Base-by-base conservation (phyloP, 2,329 filamentous ascomycete species). In the Lecanicillium sp. region DNA sequence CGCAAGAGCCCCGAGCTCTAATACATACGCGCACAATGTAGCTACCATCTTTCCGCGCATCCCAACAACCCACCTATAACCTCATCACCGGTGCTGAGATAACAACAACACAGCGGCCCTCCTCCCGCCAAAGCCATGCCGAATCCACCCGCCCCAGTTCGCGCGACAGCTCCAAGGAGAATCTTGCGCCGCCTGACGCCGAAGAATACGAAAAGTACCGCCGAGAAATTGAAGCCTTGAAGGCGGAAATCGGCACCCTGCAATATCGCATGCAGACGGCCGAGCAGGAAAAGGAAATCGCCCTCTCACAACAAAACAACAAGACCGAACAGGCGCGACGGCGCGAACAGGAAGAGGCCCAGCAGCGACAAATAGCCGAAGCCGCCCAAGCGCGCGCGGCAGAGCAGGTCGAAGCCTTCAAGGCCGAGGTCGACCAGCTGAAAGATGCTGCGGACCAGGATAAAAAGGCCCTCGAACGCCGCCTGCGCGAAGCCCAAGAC, bases 251-350 rank as follows among this genome's bases (percentile, higher is more conserved):
- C 30, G 92, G 89, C 45, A 86, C 87, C 0, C 68, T 96, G 36
- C 82, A 81, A 45, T 98, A 96, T 64, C 87, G 90, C 42, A 72
- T 95, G 48, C 85, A 88, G 52, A 90, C 85, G 14, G 68, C 86
- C 38, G 89, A 90, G 52, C 87, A 95, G 50, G 90, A 97, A 54
- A 82, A 85, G 50, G 87, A 94, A 42, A 75, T 96, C 51, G 69
- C 80, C 34, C 72, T 79, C 9, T 70, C 95, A 13, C 81, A 87
- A 45, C 84, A 92, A 50, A 83, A 87, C 47, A 84, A 86, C 51
- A 90, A 95, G 52, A 61, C 95, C 17, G 79, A 90, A 45, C 87
- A 94, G 40, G 72, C 82, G 2, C 81, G 86, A 48, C 72, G 81
- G 34, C 84, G 83, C 46, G 84, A 86, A n/a, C 88, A 96, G 52